Evolutionary conservation across 164 flowering plant genomes (phyloP).

Genomic region (Vitis vinifera): ASM3070453v1 NC_081821.1:18731001-18731500

Average conservation of each 20-base stretch:
- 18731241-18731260: not conserved
- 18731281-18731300: constrained; percentile 75
- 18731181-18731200: no score
- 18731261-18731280: constrained; percentile 9
- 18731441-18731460: constrained; percentile 56
- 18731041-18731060: no score
- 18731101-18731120: no score
- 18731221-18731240: not conserved
- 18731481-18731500: constrained; percentile 37
- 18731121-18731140: no score
- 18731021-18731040: no score
- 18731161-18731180: no score
- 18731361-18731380: constrained; percentile 28
- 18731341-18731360: constrained; percentile 39
- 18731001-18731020: no score
- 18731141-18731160: no score
- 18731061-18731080: no score
- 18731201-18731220: not conserved
- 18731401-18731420: constrained; percentile 34
- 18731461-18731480: constrained; percentile 46
- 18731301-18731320: constrained; percentile 35
- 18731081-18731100: no score
- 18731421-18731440: constrained; percentile 23
- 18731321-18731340: constrained; percentile 58
- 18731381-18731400: constrained; percentile 40